Percentiles rank a stretch among this genome's conserved stretches.
Conservation (phyloP, 306 rosid genomes). For the Purshia tridentata region DNA sequence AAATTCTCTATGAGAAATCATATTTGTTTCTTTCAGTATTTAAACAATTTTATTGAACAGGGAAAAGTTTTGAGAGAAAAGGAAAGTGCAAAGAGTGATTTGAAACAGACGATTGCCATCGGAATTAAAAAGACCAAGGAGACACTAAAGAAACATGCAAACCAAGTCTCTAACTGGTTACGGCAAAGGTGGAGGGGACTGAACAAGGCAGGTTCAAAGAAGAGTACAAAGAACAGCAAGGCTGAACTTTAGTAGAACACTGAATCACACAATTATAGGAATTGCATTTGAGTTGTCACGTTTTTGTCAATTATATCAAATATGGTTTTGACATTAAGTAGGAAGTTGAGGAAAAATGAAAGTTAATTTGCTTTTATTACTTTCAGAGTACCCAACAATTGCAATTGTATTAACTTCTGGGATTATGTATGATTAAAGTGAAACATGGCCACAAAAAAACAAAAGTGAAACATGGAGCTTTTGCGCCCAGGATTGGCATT, state of each 20-base stretch:
- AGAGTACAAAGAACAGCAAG: constrained; percentile 48
- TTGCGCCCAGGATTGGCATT: no score
- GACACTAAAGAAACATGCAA: constrained; percentile 66
- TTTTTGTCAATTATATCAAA: constrained; percentile 16
- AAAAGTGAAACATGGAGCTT: no score
- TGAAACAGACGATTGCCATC: constrained; percentile 53
- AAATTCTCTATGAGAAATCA: neutral
- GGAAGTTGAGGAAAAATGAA: constrained; percentile 11
- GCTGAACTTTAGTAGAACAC: constrained; percentile 70
- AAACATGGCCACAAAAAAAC: no score
- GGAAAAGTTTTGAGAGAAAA: constrained; percentile 68
- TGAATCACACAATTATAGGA: constrained; percentile 10
- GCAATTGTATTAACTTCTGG: neutral
- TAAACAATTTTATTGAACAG: constrained; percentile 35
- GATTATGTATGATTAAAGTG: neutral
- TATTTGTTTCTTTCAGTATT: neutral
- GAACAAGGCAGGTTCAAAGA: constrained; percentile 46
- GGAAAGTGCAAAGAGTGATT: constrained; percentile 48
- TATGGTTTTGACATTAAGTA: constrained; percentile 19
- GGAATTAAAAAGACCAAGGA: constrained; percentile 47
- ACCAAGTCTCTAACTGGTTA: constrained; percentile 47
- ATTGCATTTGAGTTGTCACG: constrained; percentile 19
- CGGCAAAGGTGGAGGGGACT: constrained; percentile 63
- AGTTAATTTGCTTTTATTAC: neutral
- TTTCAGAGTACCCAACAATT: neutral